These are phyloP conservation scores for Aspergillus bertholletiae DNA, from an alignment of 495 filamentous ascomycete genomes.

Conservation along the genomic window DNA sequence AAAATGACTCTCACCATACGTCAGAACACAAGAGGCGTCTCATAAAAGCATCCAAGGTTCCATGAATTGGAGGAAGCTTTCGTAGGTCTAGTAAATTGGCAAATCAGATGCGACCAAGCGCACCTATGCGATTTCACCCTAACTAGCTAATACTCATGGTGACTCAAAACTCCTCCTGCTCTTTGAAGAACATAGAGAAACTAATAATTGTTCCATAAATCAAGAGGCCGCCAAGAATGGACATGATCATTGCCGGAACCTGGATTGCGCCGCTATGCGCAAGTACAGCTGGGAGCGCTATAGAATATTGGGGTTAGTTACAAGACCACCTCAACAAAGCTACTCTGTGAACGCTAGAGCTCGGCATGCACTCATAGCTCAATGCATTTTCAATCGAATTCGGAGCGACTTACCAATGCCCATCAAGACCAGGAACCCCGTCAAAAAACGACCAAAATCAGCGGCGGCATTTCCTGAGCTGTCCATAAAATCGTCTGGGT, in stretches of 20 bases:
- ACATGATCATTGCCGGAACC: constrained; percentile 91
- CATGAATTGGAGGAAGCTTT: neutral
- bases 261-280: constrained; percentile 80
- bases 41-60: constrained; percentile 6
- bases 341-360: neutral
- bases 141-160: neutral
- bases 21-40: constrained; percentile 10
- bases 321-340: no score
- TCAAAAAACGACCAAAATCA: constrained; percentile 91
- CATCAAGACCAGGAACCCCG: constrained; percentile 96
- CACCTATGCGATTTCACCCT: neutral
- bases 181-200: constrained; percentile 97
- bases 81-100: neutral
- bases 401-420: constrained; percentile 75
- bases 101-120: neutral
- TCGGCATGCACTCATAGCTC: neutral
- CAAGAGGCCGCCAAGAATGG: constrained; percentile 81
- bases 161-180: constrained; percentile 81
- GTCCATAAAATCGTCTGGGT: constrained; percentile 97
- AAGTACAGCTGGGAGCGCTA: constrained; percentile 87
- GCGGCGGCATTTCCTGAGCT: constrained; percentile 73
- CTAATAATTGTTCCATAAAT: constrained; percentile 98
- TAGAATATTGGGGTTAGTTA: constrained; percentile 22
- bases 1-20: constrained; percentile 9
- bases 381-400: neutral